Evolutionary conservation across 257 asterid species (phyloP).

Genomic region (Catharanthus roseus): DNA sequence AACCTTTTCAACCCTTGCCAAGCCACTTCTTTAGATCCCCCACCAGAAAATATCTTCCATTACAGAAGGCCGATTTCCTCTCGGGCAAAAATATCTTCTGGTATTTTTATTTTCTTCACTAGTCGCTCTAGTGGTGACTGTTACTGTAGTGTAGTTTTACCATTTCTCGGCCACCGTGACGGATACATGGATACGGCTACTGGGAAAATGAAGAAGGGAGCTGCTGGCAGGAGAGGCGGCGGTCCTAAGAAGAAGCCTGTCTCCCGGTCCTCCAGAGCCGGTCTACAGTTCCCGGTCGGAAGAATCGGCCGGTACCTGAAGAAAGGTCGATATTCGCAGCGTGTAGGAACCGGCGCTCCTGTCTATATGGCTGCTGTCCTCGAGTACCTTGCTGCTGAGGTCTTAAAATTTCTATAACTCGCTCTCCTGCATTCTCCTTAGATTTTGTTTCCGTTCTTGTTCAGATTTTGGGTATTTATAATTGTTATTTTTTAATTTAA

Average conservation of each 20-base stretch:
- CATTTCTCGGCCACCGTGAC: slow-evolving; percentile 2
- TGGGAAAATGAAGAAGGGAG: slow-evolving; percentile 7
- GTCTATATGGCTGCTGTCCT: slow-evolving; percentile 16
- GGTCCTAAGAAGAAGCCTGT: slow-evolving; percentile 8
- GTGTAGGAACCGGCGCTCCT: slow-evolving; percentile 11
- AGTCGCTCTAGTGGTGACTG: background rate
- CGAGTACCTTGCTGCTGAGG: slow-evolving; percentile 14
- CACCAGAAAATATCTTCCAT: background rate
- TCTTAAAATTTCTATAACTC: background rate
- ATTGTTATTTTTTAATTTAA: no score
- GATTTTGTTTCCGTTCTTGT: background rate
- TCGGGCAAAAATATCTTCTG: background rate
- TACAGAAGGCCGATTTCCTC: slow-evolving; percentile 1
- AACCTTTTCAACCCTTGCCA: background rate
- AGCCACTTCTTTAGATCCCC: background rate
- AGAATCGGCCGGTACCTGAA: slow-evolving; percentile 11
- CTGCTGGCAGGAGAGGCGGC: slow-evolving; percentile 4
- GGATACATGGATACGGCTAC: background rate
- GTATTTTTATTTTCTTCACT: background rate
- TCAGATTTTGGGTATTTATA: no score
- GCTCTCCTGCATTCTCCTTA: background rate
- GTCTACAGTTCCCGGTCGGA: slow-evolving; percentile 11
- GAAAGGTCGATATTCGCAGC: slow-evolving; percentile 12
- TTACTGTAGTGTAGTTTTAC: background rate
- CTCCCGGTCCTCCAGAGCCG: slow-evolving; percentile 9